These are phyloP conservation scores for Carex arenaria DNA, from an alignment of 202 grass and related monocot species.

Conservation along the genomic window DNA sequence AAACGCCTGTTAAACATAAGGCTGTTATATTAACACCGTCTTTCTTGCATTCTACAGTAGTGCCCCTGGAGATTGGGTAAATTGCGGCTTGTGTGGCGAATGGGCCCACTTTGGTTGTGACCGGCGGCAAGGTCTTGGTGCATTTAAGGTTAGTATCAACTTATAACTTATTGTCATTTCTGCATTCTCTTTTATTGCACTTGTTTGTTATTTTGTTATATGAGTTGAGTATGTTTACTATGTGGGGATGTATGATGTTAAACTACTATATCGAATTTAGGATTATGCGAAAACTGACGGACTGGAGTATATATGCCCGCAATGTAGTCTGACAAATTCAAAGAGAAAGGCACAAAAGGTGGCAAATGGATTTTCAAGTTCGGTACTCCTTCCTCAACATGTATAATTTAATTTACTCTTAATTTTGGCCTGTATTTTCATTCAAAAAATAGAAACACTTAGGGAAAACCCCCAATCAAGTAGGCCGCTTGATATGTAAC, in stretches of 20 bases:
- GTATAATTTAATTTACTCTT: conserved; percentile 30
- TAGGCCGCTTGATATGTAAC: conserved; percentile 10
- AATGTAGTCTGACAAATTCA: conserved; percentile 76
- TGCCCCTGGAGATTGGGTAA: conserved; percentile 97
- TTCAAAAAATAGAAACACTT: conserved; percentile 23
- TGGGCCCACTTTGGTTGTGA: conserved; percentile 99
- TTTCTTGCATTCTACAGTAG: conserved; percentile 61
- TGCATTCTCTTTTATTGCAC: neutral
- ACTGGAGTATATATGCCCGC: conserved; percentile 94
- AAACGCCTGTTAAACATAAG: neutral
- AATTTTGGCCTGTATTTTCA: conserved; percentile 28
- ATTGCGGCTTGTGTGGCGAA: conserved; percentile 96
- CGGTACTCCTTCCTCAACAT: conserved; percentile 42
- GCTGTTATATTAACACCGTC: conserved; percentile 19
- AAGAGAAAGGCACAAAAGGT: conserved; percentile 74
- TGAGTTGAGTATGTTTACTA: neutral
- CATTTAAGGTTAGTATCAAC: conserved; percentile 72
- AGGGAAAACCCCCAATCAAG: conserved; percentile 21
- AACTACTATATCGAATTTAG: conserved; percentile 12
- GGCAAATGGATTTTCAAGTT: conserved; percentile 59
- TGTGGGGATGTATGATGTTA: neutral
- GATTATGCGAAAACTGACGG: conserved; percentile 97
- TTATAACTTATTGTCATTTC: neutral
- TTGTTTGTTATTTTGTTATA: neutral
- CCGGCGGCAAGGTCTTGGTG: conserved; percentile 75